Percentiles rank a stretch among this genome's conserved stretches.
Evolutionary conservation across 176 grass and related monocot genomes (phyloP).

Genomic region (Microstegium vimineum): DNA sequence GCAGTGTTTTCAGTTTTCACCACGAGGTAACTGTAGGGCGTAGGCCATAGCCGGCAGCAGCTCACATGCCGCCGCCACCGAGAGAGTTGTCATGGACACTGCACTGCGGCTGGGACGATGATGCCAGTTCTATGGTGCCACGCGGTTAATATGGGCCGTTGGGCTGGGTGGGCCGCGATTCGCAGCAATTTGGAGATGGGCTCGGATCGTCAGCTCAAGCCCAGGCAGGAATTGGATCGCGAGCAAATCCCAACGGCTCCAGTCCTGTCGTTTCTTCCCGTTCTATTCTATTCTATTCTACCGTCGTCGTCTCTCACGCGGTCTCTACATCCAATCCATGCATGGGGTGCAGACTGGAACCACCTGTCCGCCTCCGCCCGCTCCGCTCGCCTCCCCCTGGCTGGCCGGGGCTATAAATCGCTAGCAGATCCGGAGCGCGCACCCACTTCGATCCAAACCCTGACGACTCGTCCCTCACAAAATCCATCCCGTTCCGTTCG

Average conservation of each 20-base stretch:
- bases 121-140: no score
- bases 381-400: background rate
- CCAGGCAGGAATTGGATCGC: background rate
- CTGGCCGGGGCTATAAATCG: slow-evolving; percentile 22
- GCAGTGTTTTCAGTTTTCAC: background rate
- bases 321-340: background rate
- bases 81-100: no score
- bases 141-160: background rate
- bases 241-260: background rate
- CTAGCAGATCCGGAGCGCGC: background rate
- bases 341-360: background rate
- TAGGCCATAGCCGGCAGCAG: background rate
- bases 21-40: background rate
- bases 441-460: background rate
- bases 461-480: background rate
- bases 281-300: background rate
- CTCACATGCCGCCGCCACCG: no score
- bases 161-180: background rate
- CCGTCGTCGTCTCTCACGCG: background rate
- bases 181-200: background rate
- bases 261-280: background rate
- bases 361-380: background rate
- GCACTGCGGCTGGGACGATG: no score
- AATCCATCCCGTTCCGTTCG: background rate
- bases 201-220: background rate